A percentile compares a stretch with the other conserved stretches of the same genome.
phyloP scores from a whole-genome alignment of 2,329 filamentous ascomycete genomes.

The Colletotrichum noveboracense region DNA sequence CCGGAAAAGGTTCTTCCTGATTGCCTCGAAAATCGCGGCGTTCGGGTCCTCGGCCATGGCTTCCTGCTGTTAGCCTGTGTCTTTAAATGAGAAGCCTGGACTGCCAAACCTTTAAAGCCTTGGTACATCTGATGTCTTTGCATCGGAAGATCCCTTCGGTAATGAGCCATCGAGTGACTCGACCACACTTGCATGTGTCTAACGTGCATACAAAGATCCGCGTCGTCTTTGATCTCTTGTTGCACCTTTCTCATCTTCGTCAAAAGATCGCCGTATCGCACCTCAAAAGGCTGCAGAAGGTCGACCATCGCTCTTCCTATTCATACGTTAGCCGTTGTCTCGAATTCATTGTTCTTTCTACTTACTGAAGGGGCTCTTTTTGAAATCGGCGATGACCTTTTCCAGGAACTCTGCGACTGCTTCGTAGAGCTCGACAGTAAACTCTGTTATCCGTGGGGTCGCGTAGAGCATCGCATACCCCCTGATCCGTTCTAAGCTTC shows the following conservation, averaged over 20 bases:
- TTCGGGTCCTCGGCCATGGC: conserved; percentile 11
- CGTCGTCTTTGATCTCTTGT: conserved; percentile 21
- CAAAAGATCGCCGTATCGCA: conserved; percentile 23
- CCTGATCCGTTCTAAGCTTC: conserved; percentile 27
- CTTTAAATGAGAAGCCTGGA: neutral
- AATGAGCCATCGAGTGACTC: conserved; percentile 20
- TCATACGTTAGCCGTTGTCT: neutral
- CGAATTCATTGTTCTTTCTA: fast-evolving
- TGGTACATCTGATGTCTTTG: conserved; percentile 15
- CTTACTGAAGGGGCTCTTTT: conserved; percentile 12
- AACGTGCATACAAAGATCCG: conserved; percentile 18
- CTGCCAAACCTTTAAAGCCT: neutral
- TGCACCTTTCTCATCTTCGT: conserved; percentile 20
- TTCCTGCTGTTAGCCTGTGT: neutral
- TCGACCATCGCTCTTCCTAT: conserved; percentile 1
- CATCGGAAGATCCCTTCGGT: conserved; percentile 16
- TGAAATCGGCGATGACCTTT: conserved; percentile 25
- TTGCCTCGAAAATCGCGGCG: conserved; percentile 18
- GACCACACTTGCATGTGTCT: conserved; percentile 11
- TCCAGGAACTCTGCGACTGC: conserved; percentile 29
- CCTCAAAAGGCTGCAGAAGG: conserved; percentile 20
- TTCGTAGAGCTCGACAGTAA: conserved; percentile 29
- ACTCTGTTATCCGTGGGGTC: conserved; percentile 29
- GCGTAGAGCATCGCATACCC: conserved; percentile 26
- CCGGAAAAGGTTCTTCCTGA: conserved; percentile 27